Evolutionary conservation across 169 alveolate genomes (phyloP).

Genomic region (Eimeria falciformis): DNA sequence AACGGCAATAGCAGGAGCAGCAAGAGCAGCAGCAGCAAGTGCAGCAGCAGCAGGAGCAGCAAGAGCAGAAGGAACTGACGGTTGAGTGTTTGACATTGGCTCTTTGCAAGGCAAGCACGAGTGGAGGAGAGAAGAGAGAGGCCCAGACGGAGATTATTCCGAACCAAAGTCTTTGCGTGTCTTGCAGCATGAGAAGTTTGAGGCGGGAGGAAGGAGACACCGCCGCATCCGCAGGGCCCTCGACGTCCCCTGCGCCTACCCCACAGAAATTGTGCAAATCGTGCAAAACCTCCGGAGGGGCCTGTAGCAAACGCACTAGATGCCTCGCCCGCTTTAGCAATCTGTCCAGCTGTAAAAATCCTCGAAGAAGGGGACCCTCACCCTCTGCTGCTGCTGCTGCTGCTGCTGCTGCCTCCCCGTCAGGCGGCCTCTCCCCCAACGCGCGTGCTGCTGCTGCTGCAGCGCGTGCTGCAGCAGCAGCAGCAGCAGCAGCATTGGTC

Average conservation of each 20-base stretch:
- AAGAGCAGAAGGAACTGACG: constrained; percentile 43
- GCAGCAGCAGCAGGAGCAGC: constrained; percentile 67
- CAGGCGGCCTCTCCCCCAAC: constrained; percentile 43
- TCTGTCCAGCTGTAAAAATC: constrained; percentile 46
- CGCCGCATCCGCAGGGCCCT: constrained; percentile 3
- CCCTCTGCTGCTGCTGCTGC: constrained; percentile 76
- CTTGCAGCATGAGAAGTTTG: constrained; percentile 32
- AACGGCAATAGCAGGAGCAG: constrained; percentile 26
- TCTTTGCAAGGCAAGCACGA: constrained; percentile 71
- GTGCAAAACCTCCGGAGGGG: constrained; percentile 69
- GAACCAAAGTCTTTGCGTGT: constrained; percentile 36
- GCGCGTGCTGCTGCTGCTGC: constrained; percentile 64
- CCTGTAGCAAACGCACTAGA: constrained; percentile 39
- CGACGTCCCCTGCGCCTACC: not conserved
- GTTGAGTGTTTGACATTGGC: constrained; percentile 63
- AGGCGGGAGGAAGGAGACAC: not conserved
- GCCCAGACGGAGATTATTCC: constrained; percentile 57
- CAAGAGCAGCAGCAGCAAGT: not conserved
- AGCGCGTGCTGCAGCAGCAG: constrained; percentile 75
- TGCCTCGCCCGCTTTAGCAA: constrained; percentile 46
- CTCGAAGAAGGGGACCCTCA: constrained; percentile 58
- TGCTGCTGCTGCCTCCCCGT: constrained; percentile 60
- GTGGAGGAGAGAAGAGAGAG: constrained; percentile 71
- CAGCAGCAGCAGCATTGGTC: constrained; percentile 69
- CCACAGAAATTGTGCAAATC: constrained; percentile 53